Base-by-base conservation (phyloP, 108 stramenopile species). In the Parietichytrium sp. region DNA sequence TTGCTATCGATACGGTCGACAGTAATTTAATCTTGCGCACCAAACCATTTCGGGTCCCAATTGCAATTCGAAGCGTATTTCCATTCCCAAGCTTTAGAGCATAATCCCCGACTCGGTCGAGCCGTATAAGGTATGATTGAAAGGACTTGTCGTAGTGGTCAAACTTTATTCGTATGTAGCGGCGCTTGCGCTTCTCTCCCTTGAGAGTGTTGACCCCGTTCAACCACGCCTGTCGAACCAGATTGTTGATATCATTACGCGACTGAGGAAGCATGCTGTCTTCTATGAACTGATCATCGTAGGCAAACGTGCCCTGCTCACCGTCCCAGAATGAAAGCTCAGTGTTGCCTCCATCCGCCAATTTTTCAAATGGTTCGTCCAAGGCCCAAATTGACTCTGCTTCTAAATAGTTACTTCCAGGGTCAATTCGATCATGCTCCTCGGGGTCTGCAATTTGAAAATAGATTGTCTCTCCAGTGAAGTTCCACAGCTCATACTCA, bases 61-160 rank as follows among this genome's bases (percentile, higher is more conserved):
- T 42, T 16, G 61, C 36, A 45, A 72, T 42, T 15, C 61, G 61
- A 10, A 72, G 42, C 38, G 45, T 20, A 25, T 72, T 72, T 42
- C 61, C 61, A 20, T 72, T 72, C 6, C 61, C 61, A 25, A 72
- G 61, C 6, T 42, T 33, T 23, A 72, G 42, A 16, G 61, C 61
- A 25, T 72, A 72, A 27, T 72, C 61, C 13, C 61, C 61, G 33
- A 72, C 61, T 33, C 61, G 61, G 3, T 72, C 61, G 13, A 72
- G 13, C 13, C 61, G 61, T 45, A 72, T 38, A 0, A 72, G 61
- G 42, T 72, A 72, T 10, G 61, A 33, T 42, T 72, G 6, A 27
- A 72, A 27, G 13, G 20, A 23, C 38, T 8, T 36, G 61, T 72
- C 61, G 45, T 72, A 72, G 15, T 72, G 38, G 10, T 72, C 61